phyloP scores from a whole-genome alignment of 768 basidiomycete genomes.

The Phanerochaete sordida region DNA sequence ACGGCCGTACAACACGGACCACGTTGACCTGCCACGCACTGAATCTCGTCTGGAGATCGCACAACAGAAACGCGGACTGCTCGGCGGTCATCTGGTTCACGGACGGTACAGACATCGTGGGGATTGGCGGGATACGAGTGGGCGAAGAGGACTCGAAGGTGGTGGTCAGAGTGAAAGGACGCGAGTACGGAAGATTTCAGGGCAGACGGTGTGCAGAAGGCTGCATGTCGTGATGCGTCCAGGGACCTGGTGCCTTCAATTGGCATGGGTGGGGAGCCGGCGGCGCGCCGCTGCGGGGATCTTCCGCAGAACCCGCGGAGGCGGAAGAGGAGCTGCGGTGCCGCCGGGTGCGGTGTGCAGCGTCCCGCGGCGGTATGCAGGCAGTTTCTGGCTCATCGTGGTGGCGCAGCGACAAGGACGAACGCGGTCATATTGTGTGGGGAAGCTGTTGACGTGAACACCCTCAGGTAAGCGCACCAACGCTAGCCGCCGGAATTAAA shows the following conservation, averaged over 20 bases:
- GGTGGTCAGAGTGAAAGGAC: background rate
- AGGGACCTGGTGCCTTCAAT: background rate
- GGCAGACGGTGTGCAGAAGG: background rate
- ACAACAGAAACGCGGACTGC: slow-evolving; percentile 64
- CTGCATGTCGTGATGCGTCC: background rate
- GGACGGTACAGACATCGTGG: slow-evolving; percentile 9
- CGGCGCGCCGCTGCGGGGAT: background rate
- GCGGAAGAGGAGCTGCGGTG: background rate
- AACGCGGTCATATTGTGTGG: too few relatives aligned
- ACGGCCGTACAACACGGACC: background rate
- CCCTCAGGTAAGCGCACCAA: too few relatives aligned
- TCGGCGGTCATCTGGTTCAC: slow-evolving; percentile 36
- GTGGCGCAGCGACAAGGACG: too few relatives aligned
- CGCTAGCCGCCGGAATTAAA: too few relatives aligned
- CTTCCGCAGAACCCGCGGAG: background rate
- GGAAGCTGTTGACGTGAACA: too few relatives aligned
- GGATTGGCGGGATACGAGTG: background rate
- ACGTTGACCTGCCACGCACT: slow-evolving; percentile 37
- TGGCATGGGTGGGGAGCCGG: background rate
- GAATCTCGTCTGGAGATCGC: slow-evolving; percentile 80
- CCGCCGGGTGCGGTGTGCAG: background rate
- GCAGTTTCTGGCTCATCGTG: too few relatives aligned
- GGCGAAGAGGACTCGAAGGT: background rate
- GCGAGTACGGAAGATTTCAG: slow-evolving; percentile 5
- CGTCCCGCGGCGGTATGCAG: too few relatives aligned